phyloP scores from a whole-genome alignment of 2,329 filamentous ascomycete genomes.

The Zelopaecilomyces penicillatus region DNA sequence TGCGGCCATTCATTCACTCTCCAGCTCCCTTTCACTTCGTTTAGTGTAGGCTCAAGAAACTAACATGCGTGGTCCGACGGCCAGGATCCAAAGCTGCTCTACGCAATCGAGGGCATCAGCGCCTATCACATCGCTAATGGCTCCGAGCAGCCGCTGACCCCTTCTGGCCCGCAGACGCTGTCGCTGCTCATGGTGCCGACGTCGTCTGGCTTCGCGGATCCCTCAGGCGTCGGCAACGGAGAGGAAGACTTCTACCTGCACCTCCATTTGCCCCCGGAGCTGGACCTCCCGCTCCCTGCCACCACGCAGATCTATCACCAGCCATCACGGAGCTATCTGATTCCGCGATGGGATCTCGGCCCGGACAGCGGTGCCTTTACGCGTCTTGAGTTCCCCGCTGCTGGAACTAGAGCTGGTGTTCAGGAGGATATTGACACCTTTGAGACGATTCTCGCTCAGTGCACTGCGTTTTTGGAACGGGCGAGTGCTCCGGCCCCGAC shows the following conservation, averaged over 20 bases:
- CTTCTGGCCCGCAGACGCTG: conserved; percentile 79
- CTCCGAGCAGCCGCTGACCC: conserved; percentile 72
- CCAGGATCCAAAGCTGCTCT: conserved; percentile 55
- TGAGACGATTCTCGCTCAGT: conserved; percentile 96
- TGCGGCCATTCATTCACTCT: background rate
- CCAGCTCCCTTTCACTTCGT: background rate
- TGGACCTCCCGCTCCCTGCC: conserved; percentile 86
- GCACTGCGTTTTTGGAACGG: conserved; percentile 88
- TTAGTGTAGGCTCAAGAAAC: background rate
- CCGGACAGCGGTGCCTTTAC: conserved; percentile 86
- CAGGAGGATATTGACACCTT: conserved; percentile 95
- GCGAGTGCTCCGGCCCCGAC: conserved; percentile 44
- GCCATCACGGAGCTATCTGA: conserved; percentile 84
- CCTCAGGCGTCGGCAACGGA: conserved; percentile 43
- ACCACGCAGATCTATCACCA: conserved; percentile 98
- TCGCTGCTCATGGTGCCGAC: conserved; percentile 95
- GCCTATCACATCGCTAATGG: conserved; percentile 90
- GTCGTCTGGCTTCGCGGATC: conserved; percentile 58
- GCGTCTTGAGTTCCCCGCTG: conserved; percentile 76
- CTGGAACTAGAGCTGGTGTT: conserved; percentile 62
- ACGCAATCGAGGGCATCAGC: conserved; percentile 73
- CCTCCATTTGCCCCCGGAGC: conserved; percentile 85
- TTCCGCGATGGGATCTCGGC: conserved; percentile 89
- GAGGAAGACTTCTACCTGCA: conserved; percentile 97
- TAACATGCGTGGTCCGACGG: background rate